phyloP scores from a whole-genome alignment of 805 yeast species.

The Candida boleticola region DNA sequence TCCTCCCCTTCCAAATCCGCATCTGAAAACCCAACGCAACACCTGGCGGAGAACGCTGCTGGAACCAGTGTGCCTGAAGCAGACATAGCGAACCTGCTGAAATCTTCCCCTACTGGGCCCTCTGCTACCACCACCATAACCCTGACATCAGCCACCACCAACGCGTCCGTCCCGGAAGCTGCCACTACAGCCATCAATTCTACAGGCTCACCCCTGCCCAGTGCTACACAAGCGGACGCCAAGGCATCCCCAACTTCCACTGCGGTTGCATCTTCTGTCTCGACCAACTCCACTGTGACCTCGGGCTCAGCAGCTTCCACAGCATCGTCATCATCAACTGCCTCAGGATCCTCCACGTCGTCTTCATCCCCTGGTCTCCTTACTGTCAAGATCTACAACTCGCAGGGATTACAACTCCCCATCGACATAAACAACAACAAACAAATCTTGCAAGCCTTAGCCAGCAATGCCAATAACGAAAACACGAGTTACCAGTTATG shows the following conservation, averaged over 20 bases:
- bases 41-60: neutral
- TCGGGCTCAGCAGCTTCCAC: neutral
- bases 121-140: neutral
- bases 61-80: neutral
- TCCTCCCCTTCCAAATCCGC: neutral
- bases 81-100: slow-evolving; percentile 6
- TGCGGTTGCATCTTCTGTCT: neutral
- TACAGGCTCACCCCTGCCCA: neutral
- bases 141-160: neutral
- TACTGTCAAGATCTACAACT: slow-evolving; percentile 73
- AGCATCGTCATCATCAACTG: neutral
- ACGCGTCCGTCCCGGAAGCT: neutral
- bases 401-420: slow-evolving; percentile 68
- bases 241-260: neutral
- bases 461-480: slow-evolving; percentile 47
- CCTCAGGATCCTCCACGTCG: neutral
- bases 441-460: slow-evolving; percentile 61
- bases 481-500: slow-evolving; percentile 26
- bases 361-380: slow-evolving; percentile 60
- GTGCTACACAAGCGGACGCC: neutral
- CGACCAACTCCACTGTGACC: neutral
- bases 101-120: no score
- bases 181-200: slow-evolving; percentile 6
- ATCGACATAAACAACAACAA: slow-evolving; percentile 64
- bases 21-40: neutral